Evolutionary conservation across 2,329 filamentous ascomycete genomes (phyloP).

Genomic region (Botryotinia calthae): DNA sequence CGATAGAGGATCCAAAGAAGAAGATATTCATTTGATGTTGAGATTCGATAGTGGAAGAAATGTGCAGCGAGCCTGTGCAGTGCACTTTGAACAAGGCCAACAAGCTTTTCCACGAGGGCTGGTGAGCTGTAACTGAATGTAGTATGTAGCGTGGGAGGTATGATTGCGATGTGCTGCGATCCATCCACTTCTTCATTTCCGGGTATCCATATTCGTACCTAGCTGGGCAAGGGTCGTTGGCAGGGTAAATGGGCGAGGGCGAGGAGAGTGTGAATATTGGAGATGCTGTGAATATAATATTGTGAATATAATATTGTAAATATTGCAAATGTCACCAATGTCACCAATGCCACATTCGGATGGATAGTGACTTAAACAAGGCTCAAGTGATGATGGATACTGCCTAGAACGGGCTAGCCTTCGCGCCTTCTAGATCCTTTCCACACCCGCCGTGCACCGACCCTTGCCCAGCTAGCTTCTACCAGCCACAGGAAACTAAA

Average conservation of each 20-base stretch:
- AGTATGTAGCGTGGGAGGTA: background rate
- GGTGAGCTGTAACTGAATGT: background rate
- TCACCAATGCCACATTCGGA: no score
- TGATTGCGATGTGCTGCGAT: slow-evolving; percentile 12
- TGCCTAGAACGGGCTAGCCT: background rate
- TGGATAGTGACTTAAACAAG: background rate
- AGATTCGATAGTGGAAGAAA: slow-evolving; percentile 1
- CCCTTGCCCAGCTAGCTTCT: background rate
- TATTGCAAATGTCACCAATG: no score
- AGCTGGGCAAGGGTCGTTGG: background rate
- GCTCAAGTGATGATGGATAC: background rate
- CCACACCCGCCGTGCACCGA: background rate
- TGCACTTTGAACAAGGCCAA: background rate
- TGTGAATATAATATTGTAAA: no score
- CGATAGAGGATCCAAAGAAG: background rate
- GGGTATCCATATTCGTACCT: background rate
- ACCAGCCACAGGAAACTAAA: background rate
- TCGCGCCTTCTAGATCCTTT: fast-evolving
- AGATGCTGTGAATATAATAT: no score
- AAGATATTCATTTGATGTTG: background rate
- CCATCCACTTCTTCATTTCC: slow-evolving; percentile 16
- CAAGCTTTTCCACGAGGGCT: background rate
- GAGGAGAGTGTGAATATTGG: background rate
- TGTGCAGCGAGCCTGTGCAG: background rate
- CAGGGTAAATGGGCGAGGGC: no score